phyloP scores from a whole-genome alignment of 352 stramenopile genomes.

The Pythium biforme region DNA sequence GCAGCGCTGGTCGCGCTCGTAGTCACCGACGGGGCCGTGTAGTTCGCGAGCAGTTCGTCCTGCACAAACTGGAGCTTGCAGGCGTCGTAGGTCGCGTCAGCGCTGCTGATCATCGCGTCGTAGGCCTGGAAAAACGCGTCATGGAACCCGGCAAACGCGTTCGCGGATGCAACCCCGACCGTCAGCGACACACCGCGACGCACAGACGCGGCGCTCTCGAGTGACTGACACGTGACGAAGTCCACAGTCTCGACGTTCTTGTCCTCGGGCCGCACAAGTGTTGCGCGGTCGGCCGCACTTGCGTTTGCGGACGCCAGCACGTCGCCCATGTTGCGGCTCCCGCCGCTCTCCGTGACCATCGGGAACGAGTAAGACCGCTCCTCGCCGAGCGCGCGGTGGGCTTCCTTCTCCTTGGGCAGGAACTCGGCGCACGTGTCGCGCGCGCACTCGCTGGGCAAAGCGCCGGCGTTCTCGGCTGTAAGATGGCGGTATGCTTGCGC shows the following conservation, averaged over 20 bases:
- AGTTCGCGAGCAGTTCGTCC: conserved; percentile 47
- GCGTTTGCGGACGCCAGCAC: conserved; percentile 35
- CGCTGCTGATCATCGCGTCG: conserved; percentile 54
- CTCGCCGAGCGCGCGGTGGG: conserved; percentile 14
- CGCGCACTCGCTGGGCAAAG: conserved; percentile 29
- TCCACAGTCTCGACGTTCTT: conserved; percentile 57
- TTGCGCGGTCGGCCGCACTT: conserved; percentile 16
- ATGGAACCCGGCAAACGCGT: conserved; percentile 58
- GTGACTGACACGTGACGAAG: conserved; percentile 40
- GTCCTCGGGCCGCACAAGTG: conserved; percentile 13
- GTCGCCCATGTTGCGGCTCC: conserved; percentile 25
- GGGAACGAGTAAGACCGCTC: conserved; percentile 20
- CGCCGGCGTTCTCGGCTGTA: conserved; percentile 10
- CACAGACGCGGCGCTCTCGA: conserved; percentile 12
- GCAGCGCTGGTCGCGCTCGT: conserved; percentile 10
- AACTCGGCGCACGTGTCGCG: conserved; percentile 29
- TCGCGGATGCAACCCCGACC: conserved; percentile 34
- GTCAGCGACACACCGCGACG: conserved; percentile 44
- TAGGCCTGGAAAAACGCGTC: conserved; percentile 56
- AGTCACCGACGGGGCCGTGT: conserved; percentile 18
- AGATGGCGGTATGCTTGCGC: conserved; percentile 41
- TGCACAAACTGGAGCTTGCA: conserved; percentile 72
- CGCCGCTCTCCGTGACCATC: conserved; percentile 5
- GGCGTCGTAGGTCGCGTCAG: conserved; percentile 51
- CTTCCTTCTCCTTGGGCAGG: background rate